Conservation (phyloP, 2,329 filamentous ascomycete genomes). For the Lasiodiplodia theobromae region DNA sequence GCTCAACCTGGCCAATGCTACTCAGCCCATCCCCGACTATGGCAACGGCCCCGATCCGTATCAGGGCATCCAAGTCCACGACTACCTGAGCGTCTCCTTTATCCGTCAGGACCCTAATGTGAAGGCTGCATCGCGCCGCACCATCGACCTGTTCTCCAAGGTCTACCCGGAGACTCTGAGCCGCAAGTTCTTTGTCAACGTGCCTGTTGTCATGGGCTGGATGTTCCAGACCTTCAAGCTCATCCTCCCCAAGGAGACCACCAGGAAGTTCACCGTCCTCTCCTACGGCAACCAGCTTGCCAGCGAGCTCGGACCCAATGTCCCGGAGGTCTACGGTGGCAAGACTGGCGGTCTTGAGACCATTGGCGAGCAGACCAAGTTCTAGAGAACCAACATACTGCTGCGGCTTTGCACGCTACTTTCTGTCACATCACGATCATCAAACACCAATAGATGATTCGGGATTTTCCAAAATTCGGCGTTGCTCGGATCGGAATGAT, state of each 20-base stretch:
- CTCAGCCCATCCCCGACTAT: slow-evolving; percentile 73
- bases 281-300: slow-evolving; percentile 71
- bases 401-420: not conserved
- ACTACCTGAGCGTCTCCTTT: slow-evolving; percentile 89
- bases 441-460: not conserved
- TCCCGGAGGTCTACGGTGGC: slow-evolving; percentile 83
- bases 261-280: slow-evolving; percentile 57
- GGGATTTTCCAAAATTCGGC: not conserved
- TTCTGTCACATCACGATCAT: not conserved
- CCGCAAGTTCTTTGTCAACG: slow-evolving; percentile 96
- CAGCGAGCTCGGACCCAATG: slow-evolving; percentile 67
- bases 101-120: slow-evolving; percentile 79
- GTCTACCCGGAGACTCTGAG: slow-evolving; percentile 89
- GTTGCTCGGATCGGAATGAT: not conserved
- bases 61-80: slow-evolving; percentile 91
- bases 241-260: slow-evolving; percentile 56
- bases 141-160: slow-evolving; percentile 79
- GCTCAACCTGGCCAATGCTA: slow-evolving; percentile 74
- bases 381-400: not conserved
- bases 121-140: slow-evolving; percentile 78
- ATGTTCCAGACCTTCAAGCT: slow-evolving; percentile 57
- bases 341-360: slow-evolving; percentile 63
- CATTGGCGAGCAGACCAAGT: slow-evolving; percentile 38
- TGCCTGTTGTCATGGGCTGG: slow-evolving; percentile 90
- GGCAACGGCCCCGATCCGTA: slow-evolving; percentile 75